These are phyloP conservation scores for Basidiobolus meristosporus DNA, from an alignment of 371 early-diverging fungal genomes.

Conservation along the genomic window DNA sequence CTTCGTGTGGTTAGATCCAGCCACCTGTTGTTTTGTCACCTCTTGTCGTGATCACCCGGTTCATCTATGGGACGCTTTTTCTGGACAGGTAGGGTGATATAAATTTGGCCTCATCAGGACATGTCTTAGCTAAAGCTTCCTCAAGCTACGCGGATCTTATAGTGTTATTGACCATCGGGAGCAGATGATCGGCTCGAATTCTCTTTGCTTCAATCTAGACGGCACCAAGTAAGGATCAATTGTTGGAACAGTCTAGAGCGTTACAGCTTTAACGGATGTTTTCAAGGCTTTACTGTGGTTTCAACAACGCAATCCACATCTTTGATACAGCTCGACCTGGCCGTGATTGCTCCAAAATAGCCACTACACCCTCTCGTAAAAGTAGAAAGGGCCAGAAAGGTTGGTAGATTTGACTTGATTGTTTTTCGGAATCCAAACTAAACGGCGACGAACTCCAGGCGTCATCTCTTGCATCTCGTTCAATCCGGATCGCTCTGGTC, in stretches of 20 bases:
- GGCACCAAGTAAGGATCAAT: constrained; percentile 27
- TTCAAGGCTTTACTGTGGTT: constrained; percentile 35
- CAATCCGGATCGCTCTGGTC: constrained; percentile 33
- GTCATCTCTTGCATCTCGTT: constrained; percentile 42
- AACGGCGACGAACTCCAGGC: constrained; percentile 8
- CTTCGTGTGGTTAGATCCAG: constrained; percentile 17
- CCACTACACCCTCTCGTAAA: constrained; percentile 28
- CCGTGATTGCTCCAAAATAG: constrained; percentile 12
- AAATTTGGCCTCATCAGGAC: not conserved
- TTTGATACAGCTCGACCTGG: constrained; percentile 38
- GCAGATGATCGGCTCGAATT: constrained; percentile 34
- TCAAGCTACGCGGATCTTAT: constrained; percentile 31
- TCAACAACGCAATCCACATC: constrained; percentile 40
- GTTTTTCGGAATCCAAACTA: not conserved
- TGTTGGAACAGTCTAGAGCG: too few relatives aligned
- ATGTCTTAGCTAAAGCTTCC: not conserved
- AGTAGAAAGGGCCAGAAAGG: constrained; percentile 40
- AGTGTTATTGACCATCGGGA: constrained; percentile 35
- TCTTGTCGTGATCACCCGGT: constrained; percentile 48
- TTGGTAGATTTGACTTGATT: not conserved
- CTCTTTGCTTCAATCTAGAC: constrained; percentile 30
- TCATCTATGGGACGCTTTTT: constrained; percentile 42
- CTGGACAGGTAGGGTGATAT: constrained; percentile 20
- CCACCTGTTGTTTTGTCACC: constrained; percentile 37
- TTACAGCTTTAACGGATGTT: not conserved